Conservation (phyloP, 177 flowering plant species). For the Vitis hybrid region DNA sequence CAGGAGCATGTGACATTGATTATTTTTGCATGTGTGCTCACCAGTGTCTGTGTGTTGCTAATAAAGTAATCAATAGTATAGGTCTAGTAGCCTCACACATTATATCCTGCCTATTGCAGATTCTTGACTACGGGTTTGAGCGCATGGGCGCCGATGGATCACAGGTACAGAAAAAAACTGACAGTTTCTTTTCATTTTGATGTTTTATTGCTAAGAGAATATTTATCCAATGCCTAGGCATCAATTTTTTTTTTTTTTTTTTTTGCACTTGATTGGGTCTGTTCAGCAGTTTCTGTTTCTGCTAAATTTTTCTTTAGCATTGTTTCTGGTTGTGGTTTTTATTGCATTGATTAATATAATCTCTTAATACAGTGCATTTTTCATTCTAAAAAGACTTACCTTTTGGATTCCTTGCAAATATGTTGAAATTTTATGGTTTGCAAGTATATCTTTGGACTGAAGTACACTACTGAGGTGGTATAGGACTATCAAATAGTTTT, state of each 20-base stretch:
- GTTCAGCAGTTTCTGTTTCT: not conserved
- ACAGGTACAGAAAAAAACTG: conserved; percentile 41
- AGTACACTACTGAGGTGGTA: not conserved
- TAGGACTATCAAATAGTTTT: not conserved
- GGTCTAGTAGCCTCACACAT: not conserved
- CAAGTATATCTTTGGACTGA: not conserved
- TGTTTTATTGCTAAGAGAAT: not conserved
- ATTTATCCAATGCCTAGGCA: not conserved
- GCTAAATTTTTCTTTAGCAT: not conserved
- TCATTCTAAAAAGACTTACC: not conserved
- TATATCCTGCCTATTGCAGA: conserved; percentile 34
- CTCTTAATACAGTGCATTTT: not conserved
- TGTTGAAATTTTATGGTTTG: not conserved
- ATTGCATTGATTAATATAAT: not conserved
- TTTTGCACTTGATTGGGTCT: not conserved
- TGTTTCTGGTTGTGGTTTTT: not conserved
- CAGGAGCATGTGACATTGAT: not conserved
- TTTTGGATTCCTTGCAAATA: not conserved
- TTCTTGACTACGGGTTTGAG: conserved; percentile 92
- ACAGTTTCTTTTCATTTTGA: not conserved
- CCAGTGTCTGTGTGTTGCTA: not conserved
- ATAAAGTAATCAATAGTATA: not conserved
- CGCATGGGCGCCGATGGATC: conserved; percentile 80
- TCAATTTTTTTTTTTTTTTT: not conserved
- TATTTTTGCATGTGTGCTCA: not conserved